Conservation (phyloP, 2,329 filamentous ascomycete species). For the Aspergillus viridinutans region DNA sequence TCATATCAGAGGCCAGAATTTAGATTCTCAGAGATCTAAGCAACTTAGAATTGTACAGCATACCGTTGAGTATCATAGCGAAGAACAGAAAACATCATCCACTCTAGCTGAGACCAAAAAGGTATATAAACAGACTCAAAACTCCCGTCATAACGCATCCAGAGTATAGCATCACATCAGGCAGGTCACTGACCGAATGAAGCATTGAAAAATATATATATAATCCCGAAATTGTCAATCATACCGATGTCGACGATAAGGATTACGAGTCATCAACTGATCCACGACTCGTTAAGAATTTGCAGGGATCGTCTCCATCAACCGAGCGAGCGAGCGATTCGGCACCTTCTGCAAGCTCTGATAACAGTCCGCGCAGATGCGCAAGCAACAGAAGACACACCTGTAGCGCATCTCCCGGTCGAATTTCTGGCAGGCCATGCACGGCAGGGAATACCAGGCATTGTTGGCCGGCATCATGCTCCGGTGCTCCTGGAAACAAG, state of each 20-base stretch:
- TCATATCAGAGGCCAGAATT: background rate
- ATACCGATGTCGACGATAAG: background rate
- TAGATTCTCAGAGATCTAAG: constrained; percentile 1
- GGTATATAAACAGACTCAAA: constrained; percentile 5
- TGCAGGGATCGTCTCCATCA: constrained; percentile 23
- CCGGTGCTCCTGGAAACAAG: constrained; percentile 39
- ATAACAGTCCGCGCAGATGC: constrained; percentile 36
- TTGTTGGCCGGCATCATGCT: constrained; percentile 35
- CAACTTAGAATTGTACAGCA: background rate
- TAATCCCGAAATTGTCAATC: background rate
- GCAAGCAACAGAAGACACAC: constrained; percentile 41
- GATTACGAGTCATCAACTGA: background rate
- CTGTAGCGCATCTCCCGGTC: constrained; percentile 36
- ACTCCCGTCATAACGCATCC: constrained; percentile 11
- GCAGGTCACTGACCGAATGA: background rate
- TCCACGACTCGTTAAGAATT: background rate
- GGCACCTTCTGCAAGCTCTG: constrained; percentile 30
- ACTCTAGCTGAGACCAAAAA: background rate
- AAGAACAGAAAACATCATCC: constrained; percentile 4
- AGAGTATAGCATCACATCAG: background rate
- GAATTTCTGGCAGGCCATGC: constrained; percentile 40
- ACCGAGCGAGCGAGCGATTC: constrained; percentile 28
- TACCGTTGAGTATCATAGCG: background rate
- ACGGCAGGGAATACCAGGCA: constrained; percentile 38
- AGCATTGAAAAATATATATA: background rate